phyloP scores from a whole-genome alignment of 768 basidiomycete species.

The Austroboletus eburneus region DNA sequence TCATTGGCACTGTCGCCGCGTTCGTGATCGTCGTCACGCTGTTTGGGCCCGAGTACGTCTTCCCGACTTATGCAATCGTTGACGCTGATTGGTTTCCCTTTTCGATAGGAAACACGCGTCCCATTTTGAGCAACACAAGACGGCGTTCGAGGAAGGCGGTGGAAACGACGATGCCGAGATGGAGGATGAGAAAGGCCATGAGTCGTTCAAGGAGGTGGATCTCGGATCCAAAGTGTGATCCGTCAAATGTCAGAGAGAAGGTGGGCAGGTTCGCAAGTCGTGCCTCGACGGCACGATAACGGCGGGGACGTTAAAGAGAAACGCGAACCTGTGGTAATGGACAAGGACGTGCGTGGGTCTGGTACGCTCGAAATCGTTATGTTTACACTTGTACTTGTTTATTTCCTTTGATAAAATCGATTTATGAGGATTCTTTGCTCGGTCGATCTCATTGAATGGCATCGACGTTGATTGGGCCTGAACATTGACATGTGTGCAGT shows the following conservation, averaged over 20 bases:
- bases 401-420: too few species aligned
- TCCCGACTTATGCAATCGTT: not conserved
- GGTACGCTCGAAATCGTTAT: not conserved
- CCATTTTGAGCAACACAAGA: slow-evolving; percentile 80
- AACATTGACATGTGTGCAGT: too few species aligned
- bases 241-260: too few species aligned
- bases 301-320: too few species aligned
- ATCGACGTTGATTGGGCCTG: too few species aligned
- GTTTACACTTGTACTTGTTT: too few species aligned
- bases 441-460: too few species aligned
- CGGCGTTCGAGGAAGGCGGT: slow-evolving; percentile 75
- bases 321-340: too few species aligned
- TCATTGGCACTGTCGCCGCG: slow-evolving; percentile 77
- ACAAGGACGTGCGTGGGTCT: not conserved
- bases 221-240: slow-evolving; percentile 8
- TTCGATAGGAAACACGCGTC: slow-evolving; percentile 59
- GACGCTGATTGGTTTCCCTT: not conserved
- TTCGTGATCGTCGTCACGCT: slow-evolving; percentile 74
- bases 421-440: too few species aligned
- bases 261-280: too few species aligned
- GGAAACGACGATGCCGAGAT: slow-evolving; percentile 45
- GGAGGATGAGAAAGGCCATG: slow-evolving; percentile 13
- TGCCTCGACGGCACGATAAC: too few species aligned
- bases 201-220: slow-evolving; percentile 9
- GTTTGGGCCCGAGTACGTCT: slow-evolving; percentile 71